These are phyloP conservation scores for Strigomonas galati DNA, from an alignment of 208 protist species.

Conservation along the genomic window DNA sequence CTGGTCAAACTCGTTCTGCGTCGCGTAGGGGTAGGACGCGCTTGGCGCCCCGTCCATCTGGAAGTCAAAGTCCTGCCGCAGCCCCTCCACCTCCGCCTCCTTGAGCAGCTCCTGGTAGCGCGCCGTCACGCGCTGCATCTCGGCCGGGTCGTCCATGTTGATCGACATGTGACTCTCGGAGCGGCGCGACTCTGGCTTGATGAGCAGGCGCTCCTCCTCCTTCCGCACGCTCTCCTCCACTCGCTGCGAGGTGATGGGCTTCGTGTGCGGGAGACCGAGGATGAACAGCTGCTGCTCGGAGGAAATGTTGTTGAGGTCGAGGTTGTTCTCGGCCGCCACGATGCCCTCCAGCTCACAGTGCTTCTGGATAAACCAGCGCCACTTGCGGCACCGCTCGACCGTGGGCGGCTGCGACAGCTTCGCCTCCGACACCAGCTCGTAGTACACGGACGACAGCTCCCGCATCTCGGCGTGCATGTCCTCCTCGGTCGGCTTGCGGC, in stretches of 20 bases:
- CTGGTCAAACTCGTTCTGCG: constrained; percentile 21
- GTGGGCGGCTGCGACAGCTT: constrained; percentile 73
- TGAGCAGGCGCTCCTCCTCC: constrained; percentile 65
- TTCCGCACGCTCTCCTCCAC: constrained; percentile 63
- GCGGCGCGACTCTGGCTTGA: constrained; percentile 42
- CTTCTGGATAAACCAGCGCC: constrained; percentile 64
- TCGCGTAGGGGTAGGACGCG: not conserved
- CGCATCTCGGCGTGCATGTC: constrained; percentile 71
- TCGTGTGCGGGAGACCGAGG: constrained; percentile 73
- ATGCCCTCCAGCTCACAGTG: constrained; percentile 76
- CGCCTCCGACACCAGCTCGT: constrained; percentile 81
- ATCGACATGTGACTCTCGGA: not conserved
- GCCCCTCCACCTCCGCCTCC: constrained; percentile 57
- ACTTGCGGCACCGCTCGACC: constrained; percentile 70
- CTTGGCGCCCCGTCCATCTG: not conserved
- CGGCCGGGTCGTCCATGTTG: constrained; percentile 28
- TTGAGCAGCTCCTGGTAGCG: constrained; percentile 57
- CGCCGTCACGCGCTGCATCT: constrained; percentile 39
- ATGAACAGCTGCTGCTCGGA: constrained; percentile 77
- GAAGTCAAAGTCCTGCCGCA: constrained; percentile 78
- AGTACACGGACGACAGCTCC: constrained; percentile 75
- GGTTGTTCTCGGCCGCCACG: constrained; percentile 45
- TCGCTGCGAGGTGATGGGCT: constrained; percentile 57
- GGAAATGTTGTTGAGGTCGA: constrained; percentile 51
- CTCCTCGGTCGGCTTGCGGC: constrained; percentile 46